A percentile compares a stretch with the other conserved stretches of the same genome.
These are phyloP conservation scores for Penium margaritaceum DNA, from an alignment of 139 green algal species.

Conservation along the genomic window DNA sequence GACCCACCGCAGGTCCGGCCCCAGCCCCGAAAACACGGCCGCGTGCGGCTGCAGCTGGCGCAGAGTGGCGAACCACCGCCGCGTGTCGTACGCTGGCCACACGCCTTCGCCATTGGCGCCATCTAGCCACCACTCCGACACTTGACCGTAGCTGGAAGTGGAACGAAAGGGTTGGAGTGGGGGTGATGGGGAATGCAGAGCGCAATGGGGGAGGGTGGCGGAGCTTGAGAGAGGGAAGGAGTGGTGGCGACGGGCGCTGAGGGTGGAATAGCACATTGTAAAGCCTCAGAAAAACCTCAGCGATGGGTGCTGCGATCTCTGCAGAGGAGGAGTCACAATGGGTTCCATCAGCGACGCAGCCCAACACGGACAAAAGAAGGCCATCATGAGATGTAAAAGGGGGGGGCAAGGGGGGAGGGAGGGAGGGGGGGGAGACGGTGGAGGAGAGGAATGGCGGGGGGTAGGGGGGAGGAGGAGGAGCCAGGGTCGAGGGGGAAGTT, in stretches of 20 bases:
- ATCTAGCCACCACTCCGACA: background rate
- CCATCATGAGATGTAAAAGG: too few species aligned
- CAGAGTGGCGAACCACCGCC: background rate
- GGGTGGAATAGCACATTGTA: background rate
- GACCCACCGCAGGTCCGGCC: conserved; percentile 22
- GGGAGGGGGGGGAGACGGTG: background rate
- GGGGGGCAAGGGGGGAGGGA: background rate
- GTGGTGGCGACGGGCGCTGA: too few species aligned
- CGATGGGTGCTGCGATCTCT: too few species aligned
- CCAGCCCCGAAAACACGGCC: conserved; percentile 11
- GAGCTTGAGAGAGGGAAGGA: background rate
- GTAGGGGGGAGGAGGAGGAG: too few species aligned
- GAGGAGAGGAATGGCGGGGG: too few species aligned
- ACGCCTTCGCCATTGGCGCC: conserved; percentile 5
- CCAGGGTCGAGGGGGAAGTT: too few species aligned
- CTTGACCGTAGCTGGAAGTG: conserved; percentile 3
- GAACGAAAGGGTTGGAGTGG: background rate
- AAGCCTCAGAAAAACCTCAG: background rate
- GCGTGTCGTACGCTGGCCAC: background rate
- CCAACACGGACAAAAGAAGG: too few species aligned
- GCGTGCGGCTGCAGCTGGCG: conserved; percentile 9
- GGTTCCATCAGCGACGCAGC: too few species aligned
- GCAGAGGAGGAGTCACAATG: too few species aligned
- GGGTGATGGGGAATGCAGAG: background rate
- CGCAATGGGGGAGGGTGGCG: background rate